Conservation (phyloP, 2,329 filamentous ascomycete genomes). For the Penicillium concentricum region DNA sequence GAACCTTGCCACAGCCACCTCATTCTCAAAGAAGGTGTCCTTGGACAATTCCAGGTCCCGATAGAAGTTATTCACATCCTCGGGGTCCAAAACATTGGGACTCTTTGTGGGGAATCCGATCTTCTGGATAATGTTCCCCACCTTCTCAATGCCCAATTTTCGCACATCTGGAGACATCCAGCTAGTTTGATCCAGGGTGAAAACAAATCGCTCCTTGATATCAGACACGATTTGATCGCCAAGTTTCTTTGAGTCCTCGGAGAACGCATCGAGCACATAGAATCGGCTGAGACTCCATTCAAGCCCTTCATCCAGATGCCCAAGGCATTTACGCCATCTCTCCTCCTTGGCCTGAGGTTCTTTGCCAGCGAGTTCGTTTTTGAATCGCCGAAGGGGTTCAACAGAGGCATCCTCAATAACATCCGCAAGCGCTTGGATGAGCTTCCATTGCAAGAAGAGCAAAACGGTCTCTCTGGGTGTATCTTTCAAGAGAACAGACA, state of each 20-base stretch:
- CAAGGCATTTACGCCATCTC: constrained; percentile 65
- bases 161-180: constrained; percentile 67
- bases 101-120: constrained; percentile 65
- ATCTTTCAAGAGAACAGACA: constrained; percentile 56
- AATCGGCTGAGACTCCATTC: constrained; percentile 70
- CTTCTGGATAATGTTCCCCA: constrained; percentile 66
- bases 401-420: constrained; percentile 61
- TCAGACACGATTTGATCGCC: constrained; percentile 69
- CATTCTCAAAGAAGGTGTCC: constrained; percentile 59
- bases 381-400: constrained; percentile 59
- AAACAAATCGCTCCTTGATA: constrained; percentile 65
- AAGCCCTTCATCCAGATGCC: constrained; percentile 56
- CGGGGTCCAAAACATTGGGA: constrained; percentile 61
- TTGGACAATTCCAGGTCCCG: constrained; percentile 51
- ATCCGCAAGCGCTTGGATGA: constrained; percentile 54
- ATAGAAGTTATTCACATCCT: constrained; percentile 59
- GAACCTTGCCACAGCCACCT: constrained; percentile 52
- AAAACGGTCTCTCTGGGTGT: constrained; percentile 58
- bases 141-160: constrained; percentile 61
- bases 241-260: constrained; percentile 63
- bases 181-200: constrained; percentile 56
- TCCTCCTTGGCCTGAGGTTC: constrained; percentile 63
- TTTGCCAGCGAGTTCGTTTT: constrained; percentile 61
- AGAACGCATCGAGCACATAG: constrained; percentile 68
- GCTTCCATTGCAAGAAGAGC: constrained; percentile 65